Evolutionary conservation across 2,329 filamentous ascomycete species (phyloP).

Genomic region (Cyphellophora attinorum): DNA sequence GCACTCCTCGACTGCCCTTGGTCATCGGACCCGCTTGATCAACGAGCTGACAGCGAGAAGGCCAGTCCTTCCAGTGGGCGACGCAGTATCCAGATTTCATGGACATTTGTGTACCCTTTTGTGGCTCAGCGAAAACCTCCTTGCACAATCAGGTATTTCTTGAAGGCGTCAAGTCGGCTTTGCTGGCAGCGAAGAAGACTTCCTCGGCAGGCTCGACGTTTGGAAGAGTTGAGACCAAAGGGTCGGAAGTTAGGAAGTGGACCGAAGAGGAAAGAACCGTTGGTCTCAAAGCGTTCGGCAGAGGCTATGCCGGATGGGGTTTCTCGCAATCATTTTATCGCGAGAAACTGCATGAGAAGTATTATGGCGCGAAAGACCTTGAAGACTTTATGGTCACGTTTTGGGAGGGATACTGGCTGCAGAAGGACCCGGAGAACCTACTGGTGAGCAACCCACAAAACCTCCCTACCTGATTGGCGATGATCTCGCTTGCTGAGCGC

Average conservation of each 20-base stretch:
- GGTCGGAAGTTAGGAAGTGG: constrained; percentile 38
- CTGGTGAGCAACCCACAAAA: too few species aligned
- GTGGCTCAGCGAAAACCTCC: constrained; percentile 54
- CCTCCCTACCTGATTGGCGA: too few species aligned
- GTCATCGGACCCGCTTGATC: too few species aligned
- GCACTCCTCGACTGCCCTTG: too few species aligned
- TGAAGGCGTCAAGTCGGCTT: constrained; percentile 51
- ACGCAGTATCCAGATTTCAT: constrained; percentile 56
- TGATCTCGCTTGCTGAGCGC: too few species aligned
- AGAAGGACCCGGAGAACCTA: constrained; percentile 61
- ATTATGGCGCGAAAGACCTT: constrained; percentile 55
- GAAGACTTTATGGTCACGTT: constrained; percentile 67
- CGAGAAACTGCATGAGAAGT: constrained; percentile 55
- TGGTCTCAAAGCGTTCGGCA: constrained; percentile 60
- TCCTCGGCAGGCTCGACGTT: constrained; percentile 42
- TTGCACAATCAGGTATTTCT: constrained; percentile 61
- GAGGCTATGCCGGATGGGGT: constrained; percentile 71
- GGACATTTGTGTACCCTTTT: constrained; percentile 57
- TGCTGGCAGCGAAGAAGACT: constrained; percentile 48
- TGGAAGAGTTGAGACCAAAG: constrained; percentile 30
- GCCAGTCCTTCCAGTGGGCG: constrained; percentile 58
- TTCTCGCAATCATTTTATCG: constrained; percentile 73
- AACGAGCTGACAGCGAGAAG: too few species aligned
- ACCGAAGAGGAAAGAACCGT: constrained; percentile 42
- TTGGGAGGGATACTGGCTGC: constrained; percentile 66